phyloP scores from a whole-genome alignment of 2,329 filamentous ascomycete species.

The Fonsecaea multimorphosa region DNA sequence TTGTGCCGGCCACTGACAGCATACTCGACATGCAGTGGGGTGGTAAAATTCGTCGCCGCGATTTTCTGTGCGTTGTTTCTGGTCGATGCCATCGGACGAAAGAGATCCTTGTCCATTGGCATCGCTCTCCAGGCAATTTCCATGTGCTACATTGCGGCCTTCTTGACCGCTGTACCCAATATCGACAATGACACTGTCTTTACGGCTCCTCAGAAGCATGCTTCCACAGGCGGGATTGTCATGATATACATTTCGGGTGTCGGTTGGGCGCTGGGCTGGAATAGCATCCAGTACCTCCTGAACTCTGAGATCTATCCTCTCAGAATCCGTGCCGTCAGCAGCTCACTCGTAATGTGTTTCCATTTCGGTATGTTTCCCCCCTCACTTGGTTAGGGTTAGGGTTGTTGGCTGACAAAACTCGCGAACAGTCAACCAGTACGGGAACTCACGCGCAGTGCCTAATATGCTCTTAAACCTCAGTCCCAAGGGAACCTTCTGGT shows the following conservation, averaged over 20 bases:
- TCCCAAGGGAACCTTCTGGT: constrained; percentile 75
- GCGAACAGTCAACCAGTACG: constrained; percentile 42
- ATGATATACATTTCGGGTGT: constrained; percentile 54
- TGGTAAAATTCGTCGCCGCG: constrained; percentile 72
- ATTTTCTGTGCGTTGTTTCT: constrained; percentile 76
- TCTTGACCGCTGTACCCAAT: constrained; percentile 47
- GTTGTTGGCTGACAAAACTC: neutral
- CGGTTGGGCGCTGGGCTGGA: constrained; percentile 57
- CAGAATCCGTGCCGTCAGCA: constrained; percentile 50
- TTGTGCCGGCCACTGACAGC: constrained; percentile 46
- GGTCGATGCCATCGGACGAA: constrained; percentile 78
- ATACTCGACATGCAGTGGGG: constrained; percentile 63
- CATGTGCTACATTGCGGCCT: constrained; percentile 63
- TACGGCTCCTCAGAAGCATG: constrained; percentile 40
- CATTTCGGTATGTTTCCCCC: constrained; percentile 44
- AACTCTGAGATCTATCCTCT: constrained; percentile 55
- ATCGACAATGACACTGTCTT: constrained; percentile 42
- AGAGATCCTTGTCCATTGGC: constrained; percentile 59
- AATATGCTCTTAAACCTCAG: constrained; percentile 62
- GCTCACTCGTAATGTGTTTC: constrained; percentile 53
- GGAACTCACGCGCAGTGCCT: constrained; percentile 42
- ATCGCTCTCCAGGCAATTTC: constrained; percentile 56
- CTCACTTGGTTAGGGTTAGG: neutral
- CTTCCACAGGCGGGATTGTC: constrained; percentile 50
- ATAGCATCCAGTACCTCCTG: constrained; percentile 54